These are phyloP conservation scores for Fusarium bulbicola DNA, from an alignment of 2,329 filamentous ascomycete genomes.

Conservation along the genomic window DNA sequence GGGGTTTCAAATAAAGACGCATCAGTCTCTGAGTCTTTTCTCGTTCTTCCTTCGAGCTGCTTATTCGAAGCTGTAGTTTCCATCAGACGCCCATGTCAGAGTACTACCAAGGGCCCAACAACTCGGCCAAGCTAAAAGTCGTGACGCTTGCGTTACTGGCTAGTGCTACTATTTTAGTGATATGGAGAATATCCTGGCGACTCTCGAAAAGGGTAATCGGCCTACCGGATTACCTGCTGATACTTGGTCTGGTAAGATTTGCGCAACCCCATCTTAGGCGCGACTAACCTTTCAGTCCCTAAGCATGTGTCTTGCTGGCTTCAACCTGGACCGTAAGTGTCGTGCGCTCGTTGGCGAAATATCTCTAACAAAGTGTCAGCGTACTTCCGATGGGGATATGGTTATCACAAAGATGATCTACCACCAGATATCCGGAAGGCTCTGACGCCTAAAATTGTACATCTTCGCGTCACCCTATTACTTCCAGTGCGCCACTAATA, in stretches of 20 bases:
- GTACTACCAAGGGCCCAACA: background rate
- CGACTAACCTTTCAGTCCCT: background rate
- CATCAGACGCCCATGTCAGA: background rate
- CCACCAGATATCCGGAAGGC: background rate
- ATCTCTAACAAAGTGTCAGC: background rate
- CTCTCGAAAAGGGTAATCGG: background rate
- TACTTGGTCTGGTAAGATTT: background rate
- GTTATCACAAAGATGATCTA: conserved; percentile 4
- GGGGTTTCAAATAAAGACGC: too few species aligned
- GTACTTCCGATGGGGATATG: conserved; percentile 3
- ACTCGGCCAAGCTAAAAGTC: conserved; percentile 1
- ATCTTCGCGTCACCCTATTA: background rate
- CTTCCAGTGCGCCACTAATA: background rate
- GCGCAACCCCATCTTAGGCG: background rate
- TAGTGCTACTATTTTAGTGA: background rate
- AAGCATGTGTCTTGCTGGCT: background rate
- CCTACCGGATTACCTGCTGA: background rate
- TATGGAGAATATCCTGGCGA: conserved; percentile 1
- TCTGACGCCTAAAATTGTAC: background rate
- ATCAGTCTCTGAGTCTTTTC: too few species aligned
- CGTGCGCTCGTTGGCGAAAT: fast-evolving
- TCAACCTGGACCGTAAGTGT: background rate
- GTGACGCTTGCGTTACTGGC: background rate
- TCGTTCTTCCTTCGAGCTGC: too few species aligned
- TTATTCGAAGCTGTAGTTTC: too few species aligned